Evolutionary conservation across 2,329 filamentous ascomycete species (phyloP).

Genomic region (Monosporascus sp.): DNA sequence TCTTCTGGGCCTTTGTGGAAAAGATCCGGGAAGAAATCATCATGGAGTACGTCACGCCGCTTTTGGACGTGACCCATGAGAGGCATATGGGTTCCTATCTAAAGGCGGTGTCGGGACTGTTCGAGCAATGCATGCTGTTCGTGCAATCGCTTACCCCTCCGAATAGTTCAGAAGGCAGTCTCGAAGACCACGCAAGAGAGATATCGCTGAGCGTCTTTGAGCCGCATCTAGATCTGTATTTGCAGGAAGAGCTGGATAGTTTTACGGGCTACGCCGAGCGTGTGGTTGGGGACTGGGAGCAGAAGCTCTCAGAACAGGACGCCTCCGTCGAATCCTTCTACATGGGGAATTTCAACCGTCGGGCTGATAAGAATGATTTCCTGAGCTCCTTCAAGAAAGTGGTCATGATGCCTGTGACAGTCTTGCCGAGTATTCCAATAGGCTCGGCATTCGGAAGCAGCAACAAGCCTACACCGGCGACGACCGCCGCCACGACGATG

Average conservation of each 20-base stretch:
- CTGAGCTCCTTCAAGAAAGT: constrained; percentile 96
- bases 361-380: constrained; percentile 95
- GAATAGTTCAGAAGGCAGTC: constrained; percentile 54
- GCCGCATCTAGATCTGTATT: constrained; percentile 86
- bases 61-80: constrained; percentile 84
- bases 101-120: constrained; percentile 79
- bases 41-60: constrained; percentile 75
- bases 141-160: constrained; percentile 65
- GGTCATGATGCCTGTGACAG: constrained; percentile 97
- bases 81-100: constrained; percentile 72
- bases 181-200: constrained; percentile 59
- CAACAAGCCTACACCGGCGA: constrained; percentile 29
- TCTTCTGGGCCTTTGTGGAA: constrained; percentile 74
- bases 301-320: constrained; percentile 85
- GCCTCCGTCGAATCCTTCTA: constrained; percentile 87
- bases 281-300: constrained; percentile 83
- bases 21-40: constrained; percentile 80
- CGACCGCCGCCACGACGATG: constrained; percentile 17
- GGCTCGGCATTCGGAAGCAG: constrained; percentile 50
- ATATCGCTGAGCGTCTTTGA: constrained; percentile 75
- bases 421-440: constrained; percentile 64
- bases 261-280: constrained; percentile 73
- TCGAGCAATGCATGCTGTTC: constrained; percentile 79
- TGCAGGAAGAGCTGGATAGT: constrained; percentile 83
- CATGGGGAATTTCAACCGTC: constrained; percentile 91